Evolutionary conservation across 2,329 filamentous ascomycete genomes (phyloP), one percentile per base, ranked within the genome.

Genomic region (Nemania diffusa): DNA sequence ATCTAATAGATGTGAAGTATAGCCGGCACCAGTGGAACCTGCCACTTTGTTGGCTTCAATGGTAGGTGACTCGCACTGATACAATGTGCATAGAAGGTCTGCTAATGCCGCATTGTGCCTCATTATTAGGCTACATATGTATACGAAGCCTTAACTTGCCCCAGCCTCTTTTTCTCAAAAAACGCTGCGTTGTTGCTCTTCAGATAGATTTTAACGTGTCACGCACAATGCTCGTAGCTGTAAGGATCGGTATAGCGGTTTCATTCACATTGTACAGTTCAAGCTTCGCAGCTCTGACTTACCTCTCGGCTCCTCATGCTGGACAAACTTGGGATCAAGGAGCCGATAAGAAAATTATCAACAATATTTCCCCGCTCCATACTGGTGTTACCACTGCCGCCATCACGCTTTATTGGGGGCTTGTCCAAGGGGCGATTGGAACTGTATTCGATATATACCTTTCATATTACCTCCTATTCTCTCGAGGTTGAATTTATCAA

Each of bases 261-360:
- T 51, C 48, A 51, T 51, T 51, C 26, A 11, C 17, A 13, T 29
- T 51, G 17, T 51, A 51, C 48, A 26, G 48, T 29, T 51, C 48
- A 29, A 51, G 48, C 48, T 51, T 51, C 29, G 48, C 9, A 24
- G 48, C 48, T n/a, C 48, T 51, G 13, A 29, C 48, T 22, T 51
- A 51, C 27, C n/a, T 51, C 48, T 51, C 48, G 8, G 48, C 48
- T 5, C 48, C 48, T 51, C 48, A 51, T n/a, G 48, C 48, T 51
- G 48, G 48, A 24, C 48, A 51, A 51, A 51, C 48, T 4, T 51
- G 48, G 48, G 48, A 51, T 29, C 9, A 29, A n/a, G 48, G 29
- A 24, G 48, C 48, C 15, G 17, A 11, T 51, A 9, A 51, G 17
- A 26, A 24, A 7, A 51, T 51, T 11, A 29, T 5, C 24, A 29